phyloP scores from a whole-genome alignment of 2,329 filamentous ascomycete species.

The Apiospora phragmitis region DNA sequence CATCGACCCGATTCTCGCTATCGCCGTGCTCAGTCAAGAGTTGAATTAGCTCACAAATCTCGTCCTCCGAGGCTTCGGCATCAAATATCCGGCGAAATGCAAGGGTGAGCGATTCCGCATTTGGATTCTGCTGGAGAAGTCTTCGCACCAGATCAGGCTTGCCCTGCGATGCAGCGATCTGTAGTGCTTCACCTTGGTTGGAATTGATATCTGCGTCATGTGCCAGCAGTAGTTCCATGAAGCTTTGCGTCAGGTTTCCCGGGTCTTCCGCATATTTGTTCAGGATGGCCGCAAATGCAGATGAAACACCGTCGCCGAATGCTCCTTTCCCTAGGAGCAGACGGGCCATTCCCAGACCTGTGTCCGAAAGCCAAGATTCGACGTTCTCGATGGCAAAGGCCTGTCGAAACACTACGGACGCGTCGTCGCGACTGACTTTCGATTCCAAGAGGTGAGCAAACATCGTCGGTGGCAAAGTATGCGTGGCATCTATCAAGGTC shows the following conservation, averaged over 20 bases:
- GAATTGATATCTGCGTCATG: constrained; percentile 50
- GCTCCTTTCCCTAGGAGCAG: constrained; percentile 52
- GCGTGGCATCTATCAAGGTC: constrained; percentile 50
- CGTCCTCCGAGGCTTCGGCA: constrained; percentile 48
- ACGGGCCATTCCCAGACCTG: constrained; percentile 47
- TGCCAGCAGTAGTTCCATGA: constrained; percentile 44
- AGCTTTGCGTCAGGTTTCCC: constrained; percentile 42
- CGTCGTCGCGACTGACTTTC: constrained; percentile 42
- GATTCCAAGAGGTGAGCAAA: constrained; percentile 44
- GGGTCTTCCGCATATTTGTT: constrained; percentile 41
- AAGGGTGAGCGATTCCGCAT: constrained; percentile 48
- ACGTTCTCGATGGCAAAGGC: constrained; percentile 44
- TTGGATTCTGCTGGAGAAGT: constrained; percentile 52
- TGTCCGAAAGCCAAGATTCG: constrained; percentile 45
- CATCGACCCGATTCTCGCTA: constrained; percentile 50
- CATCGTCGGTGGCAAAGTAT: constrained; percentile 37
- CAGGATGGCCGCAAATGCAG: constrained; percentile 48
- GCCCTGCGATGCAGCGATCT: constrained; percentile 53
- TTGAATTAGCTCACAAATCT: constrained; percentile 49
- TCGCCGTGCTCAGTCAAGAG: constrained; percentile 53
- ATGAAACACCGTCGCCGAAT: constrained; percentile 44
- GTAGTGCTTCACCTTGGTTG: constrained; percentile 54
- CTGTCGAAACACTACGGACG: constrained; percentile 45
- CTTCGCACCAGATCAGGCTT: constrained; percentile 49
- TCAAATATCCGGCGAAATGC: constrained; percentile 60